Percentiles rank a stretch among this genome's conserved stretches.
Conservation (phyloP, 805 yeast genomes). For the Suhomyces sp. region DNA sequence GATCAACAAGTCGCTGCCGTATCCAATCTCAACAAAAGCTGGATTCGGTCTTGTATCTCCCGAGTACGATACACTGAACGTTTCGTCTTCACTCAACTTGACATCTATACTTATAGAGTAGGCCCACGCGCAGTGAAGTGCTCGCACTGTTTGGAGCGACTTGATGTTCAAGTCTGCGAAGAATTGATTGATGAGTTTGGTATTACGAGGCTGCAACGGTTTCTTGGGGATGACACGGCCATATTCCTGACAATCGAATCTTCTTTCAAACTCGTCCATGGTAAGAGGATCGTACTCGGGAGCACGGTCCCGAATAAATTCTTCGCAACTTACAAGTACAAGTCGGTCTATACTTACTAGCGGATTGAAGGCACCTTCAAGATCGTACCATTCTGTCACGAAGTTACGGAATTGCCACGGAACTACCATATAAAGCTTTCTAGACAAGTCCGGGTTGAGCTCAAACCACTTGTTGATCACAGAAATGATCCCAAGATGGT, state of each 20-base stretch:
- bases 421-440: conserved; percentile 54
- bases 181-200: conserved; percentile 29
- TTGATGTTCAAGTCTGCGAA: conserved; percentile 42
- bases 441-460: conserved; percentile 28
- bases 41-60: conserved; percentile 91
- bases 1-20: conserved; percentile 65
- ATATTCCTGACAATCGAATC: conserved; percentile 22
- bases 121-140: conserved; percentile 81
- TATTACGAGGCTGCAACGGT: conserved; percentile 26
- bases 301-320: conserved; percentile 38
- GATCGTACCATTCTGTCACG: conserved; percentile 61
- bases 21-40: conserved; percentile 64
- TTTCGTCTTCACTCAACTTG: conserved; percentile 34
- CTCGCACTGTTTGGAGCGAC: conserved; percentile 60
- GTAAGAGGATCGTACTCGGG: conserved; percentile 28
- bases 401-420: conserved; percentile 77
- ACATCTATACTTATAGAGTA: conserved; percentile 60
- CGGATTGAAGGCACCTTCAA: conserved; percentile 36
- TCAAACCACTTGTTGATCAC: conserved; percentile 68
- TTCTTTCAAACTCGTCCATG: conserved; percentile 32
- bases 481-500: conserved; percentile 80
- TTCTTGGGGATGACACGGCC: conserved; percentile 15
- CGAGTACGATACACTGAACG: conserved; percentile 78
- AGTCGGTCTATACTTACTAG: conserved; percentile 40
- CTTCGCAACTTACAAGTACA: conserved; percentile 58